Evolutionary conservation across 345 rosid species (phyloP).

Genomic region (Combretum micranthum): DNA sequence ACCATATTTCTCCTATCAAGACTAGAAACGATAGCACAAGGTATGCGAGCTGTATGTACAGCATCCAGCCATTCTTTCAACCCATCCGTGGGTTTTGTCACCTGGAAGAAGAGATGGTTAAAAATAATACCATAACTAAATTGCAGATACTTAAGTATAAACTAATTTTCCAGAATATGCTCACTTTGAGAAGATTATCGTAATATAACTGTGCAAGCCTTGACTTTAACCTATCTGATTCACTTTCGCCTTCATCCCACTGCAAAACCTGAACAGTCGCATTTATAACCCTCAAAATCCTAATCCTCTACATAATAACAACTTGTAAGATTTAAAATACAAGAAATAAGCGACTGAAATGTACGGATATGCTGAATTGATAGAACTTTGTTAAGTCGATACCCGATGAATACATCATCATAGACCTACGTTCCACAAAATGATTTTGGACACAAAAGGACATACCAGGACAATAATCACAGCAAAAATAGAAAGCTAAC

Average conservation of each 20-base stretch:
- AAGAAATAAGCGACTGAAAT: no score
- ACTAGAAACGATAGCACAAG: constrained; percentile 93
- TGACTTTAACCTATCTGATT: constrained; percentile 50
- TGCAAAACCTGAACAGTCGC: constrained; percentile 42
- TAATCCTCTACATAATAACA: not conserved
- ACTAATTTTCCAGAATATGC: constrained; percentile 5
- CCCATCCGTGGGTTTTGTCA: constrained; percentile 63
- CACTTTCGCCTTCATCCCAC: constrained; percentile 57
- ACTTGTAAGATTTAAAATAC: not conserved
- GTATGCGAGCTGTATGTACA: constrained; percentile 65
- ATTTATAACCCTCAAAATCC: no score
- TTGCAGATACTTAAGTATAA: not conserved
- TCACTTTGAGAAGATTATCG: constrained; percentile 55
- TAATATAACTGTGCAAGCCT: constrained; percentile 64
- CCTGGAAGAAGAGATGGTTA: constrained; percentile 33
- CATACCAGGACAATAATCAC: no score
- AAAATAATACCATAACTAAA: not conserved
- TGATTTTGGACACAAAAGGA: no score
- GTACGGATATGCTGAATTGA: no score
- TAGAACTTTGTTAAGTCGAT: no score
- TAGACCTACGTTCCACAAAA: no score
- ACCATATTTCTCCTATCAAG: constrained; percentile 78
- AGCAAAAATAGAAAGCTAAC: no score
- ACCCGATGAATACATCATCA: no score
- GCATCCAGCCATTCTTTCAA: constrained; percentile 89